Evolutionary conservation across 768 basidiomycete species (phyloP).

Genomic region (Trametes sanguinea): DNA sequence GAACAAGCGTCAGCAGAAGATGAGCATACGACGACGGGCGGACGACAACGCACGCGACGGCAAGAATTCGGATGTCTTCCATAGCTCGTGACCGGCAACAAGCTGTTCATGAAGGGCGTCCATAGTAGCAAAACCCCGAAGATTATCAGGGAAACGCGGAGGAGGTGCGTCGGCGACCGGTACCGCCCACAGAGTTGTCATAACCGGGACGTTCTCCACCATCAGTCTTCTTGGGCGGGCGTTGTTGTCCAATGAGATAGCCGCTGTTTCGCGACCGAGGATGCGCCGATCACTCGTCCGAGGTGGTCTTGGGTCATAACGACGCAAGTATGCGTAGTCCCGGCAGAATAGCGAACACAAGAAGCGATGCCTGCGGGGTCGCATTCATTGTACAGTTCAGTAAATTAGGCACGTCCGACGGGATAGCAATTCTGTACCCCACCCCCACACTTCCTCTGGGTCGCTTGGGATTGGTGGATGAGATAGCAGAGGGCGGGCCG

Average conservation of each 20-base stretch:
- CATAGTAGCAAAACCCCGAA: constrained; percentile 14
- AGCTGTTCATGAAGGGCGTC: not conserved
- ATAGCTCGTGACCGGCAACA: constrained; percentile 28
- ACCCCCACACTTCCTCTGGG: constrained; percentile 10
- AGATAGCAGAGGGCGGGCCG: no score
- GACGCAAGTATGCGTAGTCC: not conserved
- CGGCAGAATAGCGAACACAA: not conserved
- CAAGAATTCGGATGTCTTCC: constrained; percentile 26
- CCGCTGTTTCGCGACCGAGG: constrained; percentile 14
- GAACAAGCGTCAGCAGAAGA: not conserved
- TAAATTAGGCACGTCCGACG: not conserved
- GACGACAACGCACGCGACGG: constrained; percentile 20
- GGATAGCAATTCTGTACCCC: constrained; percentile 18
- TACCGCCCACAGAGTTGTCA: not conserved
- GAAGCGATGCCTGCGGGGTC: not conserved
- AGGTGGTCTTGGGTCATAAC: constrained; percentile 9
- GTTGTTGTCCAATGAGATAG: constrained; percentile 7
- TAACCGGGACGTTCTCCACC: not conserved
- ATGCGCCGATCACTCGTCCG: constrained; percentile 23
- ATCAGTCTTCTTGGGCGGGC: not conserved
- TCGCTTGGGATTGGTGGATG: no score
- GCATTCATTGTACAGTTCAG: not conserved
- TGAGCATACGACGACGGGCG: not conserved
- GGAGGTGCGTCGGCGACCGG: not conserved
- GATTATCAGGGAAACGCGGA: constrained; percentile 7